phyloP scores from a whole-genome alignment of 2,329 filamentous ascomycete species.

The Catunica adiposa region DNA sequence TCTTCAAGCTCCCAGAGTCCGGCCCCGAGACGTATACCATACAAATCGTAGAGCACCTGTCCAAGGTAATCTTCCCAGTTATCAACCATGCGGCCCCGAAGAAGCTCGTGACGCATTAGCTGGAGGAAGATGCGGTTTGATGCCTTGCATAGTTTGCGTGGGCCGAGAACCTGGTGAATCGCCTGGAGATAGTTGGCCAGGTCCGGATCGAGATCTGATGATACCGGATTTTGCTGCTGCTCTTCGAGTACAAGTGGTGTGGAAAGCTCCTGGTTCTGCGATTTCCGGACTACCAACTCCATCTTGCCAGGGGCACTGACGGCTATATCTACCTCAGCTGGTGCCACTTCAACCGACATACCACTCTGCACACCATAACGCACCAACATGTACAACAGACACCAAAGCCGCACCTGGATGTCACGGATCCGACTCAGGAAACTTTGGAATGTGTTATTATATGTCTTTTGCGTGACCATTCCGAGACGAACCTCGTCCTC shows the following conservation, averaged over 20 bases:
- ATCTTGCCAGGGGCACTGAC: too few species aligned
- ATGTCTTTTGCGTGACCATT: slow-evolving; percentile 43
- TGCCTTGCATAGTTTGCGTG: slow-evolving; percentile 69
- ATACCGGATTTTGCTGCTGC: slow-evolving; percentile 19
- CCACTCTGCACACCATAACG: slow-evolving; percentile 48
- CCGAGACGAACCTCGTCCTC: slow-evolving; percentile 78
- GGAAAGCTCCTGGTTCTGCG: too few species aligned
- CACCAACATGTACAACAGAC: slow-evolving; percentile 65
- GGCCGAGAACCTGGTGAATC: slow-evolving; percentile 68
- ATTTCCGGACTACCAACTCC: background rate
- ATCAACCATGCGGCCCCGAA: slow-evolving; percentile 57
- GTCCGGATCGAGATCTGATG: slow-evolving; percentile 48
- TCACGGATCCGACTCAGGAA: slow-evolving; percentile 58
- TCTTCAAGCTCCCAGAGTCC: slow-evolving; percentile 53
- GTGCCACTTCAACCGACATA: background rate
- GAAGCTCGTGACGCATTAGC: slow-evolving; percentile 71
- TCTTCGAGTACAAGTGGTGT: too few species aligned
- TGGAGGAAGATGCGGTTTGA: slow-evolving; percentile 80
- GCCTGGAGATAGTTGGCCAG: slow-evolving; percentile 64
- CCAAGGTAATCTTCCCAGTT: slow-evolving; percentile 77
- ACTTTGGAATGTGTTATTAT: slow-evolving; percentile 36
- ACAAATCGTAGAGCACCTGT: slow-evolving; percentile 68
- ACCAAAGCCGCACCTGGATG: slow-evolving; percentile 78
- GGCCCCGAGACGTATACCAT: slow-evolving; percentile 61
- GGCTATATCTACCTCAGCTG: too few species aligned